phyloP scores from a whole-genome alignment of 2,329 filamentous ascomycete species.

The Coniochaeta prunicola region DNA sequence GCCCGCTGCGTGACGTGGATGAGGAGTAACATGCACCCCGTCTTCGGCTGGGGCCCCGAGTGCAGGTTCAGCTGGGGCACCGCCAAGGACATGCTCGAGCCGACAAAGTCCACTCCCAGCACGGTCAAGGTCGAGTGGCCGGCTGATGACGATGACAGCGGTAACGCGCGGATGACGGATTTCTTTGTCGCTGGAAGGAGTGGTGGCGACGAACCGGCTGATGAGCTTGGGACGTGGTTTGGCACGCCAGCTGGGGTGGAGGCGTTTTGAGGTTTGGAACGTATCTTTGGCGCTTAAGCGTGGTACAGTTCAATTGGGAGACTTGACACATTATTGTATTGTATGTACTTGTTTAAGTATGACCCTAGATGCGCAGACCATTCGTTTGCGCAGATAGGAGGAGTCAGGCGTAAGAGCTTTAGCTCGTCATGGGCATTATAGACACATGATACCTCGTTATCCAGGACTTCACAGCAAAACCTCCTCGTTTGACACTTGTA shows the following conservation, averaged over 20 bases:
- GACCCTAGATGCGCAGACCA: not conserved
- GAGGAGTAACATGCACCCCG: slow-evolving; percentile 76
- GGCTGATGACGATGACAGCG: slow-evolving; percentile 61
- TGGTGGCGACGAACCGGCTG: slow-evolving; percentile 33
- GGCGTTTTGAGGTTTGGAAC: slow-evolving; percentile 49
- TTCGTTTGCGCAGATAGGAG: not conserved
- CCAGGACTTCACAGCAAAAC: slow-evolving; percentile 6
- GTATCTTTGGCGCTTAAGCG: slow-evolving; percentile 3
- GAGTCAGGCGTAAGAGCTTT: not conserved
- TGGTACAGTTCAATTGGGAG: slow-evolving; percentile 2
- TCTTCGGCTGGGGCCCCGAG: slow-evolving; percentile 93
- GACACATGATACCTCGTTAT: not conserved
- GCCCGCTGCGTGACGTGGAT: slow-evolving; percentile 74
- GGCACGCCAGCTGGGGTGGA: slow-evolving; percentile 63
- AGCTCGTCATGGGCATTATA: not conserved
- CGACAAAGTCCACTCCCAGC: slow-evolving; percentile 44
- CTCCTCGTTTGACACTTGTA: not conserved
- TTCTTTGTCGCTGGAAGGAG: slow-evolving; percentile 48
- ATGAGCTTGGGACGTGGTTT: slow-evolving; percentile 77
- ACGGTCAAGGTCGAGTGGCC: slow-evolving; percentile 81
- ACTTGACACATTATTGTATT: slow-evolving; percentile 3
- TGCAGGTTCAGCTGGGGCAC: slow-evolving; percentile 96
- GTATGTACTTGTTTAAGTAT: not conserved
- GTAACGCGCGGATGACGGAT: slow-evolving; percentile 64
- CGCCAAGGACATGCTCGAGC: slow-evolving; percentile 84